These are phyloP conservation scores for Flaveria sonorensis DNA, from an alignment of 129 eudicot species.

Conservation along the genomic window DNA sequence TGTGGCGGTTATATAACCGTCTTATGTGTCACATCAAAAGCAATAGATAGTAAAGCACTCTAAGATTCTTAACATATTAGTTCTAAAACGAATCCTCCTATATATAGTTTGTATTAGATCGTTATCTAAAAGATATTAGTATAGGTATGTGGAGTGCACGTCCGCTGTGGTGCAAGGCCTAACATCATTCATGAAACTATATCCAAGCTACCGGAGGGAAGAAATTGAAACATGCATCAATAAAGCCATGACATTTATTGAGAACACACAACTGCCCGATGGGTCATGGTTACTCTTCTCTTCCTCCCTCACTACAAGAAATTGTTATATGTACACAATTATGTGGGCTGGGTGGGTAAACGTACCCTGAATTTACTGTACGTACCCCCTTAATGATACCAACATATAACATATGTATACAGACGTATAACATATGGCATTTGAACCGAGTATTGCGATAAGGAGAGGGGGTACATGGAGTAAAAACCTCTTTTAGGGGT, in stretches of 20 bases:
- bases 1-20: too few relatives aligned
- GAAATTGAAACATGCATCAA: conserved; percentile 49
- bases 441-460: too few relatives aligned
- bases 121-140: conserved; percentile 15
- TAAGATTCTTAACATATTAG: too few relatives aligned
- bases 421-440: too few relatives aligned
- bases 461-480: too few relatives aligned
- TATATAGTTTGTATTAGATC: neutral
- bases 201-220: conserved; percentile 44
- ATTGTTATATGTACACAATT: neutral
- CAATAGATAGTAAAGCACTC: too few relatives aligned
- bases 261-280: conserved; percentile 49
- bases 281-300: conserved; percentile 57
- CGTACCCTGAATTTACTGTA: too few relatives aligned
- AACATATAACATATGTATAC: too few relatives aligned
- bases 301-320: neutral
- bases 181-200: conserved; percentile 36
- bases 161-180: conserved; percentile 61
- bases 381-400: too few relatives aligned
- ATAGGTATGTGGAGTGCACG: conserved; percentile 78
- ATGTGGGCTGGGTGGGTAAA: neutral
- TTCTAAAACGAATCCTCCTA: too few relatives aligned
- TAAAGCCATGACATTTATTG: conserved; percentile 53
- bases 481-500: too few relatives aligned
- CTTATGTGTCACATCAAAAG: too few relatives aligned